These are phyloP conservation scores for Fraxinus sp. DNA, from an alignment of 305 asterid species.

Conservation along the genomic window DNA sequence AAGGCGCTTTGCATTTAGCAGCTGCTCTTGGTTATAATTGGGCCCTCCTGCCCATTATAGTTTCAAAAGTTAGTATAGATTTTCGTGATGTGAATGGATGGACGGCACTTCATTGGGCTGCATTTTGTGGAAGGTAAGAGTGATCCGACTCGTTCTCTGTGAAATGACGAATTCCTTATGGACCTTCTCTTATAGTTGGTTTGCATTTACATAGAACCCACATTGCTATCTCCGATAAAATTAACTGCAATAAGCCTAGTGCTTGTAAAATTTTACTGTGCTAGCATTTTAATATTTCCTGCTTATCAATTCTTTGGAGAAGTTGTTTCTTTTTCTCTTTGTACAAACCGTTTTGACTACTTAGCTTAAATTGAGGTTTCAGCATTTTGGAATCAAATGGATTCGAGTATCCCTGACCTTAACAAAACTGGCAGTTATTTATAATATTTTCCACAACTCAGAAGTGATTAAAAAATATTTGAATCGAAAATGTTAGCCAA, in stretches of 20 bases:
- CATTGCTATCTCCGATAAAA: slow-evolving; percentile 3
- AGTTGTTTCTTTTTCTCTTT: neutral
- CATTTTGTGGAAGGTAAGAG: slow-evolving; percentile 83
- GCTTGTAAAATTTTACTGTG: neutral
- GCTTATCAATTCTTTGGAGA: neutral
- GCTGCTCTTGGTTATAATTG: slow-evolving; percentile 94
- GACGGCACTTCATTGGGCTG: slow-evolving; percentile 99
- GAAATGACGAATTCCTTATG: neutral
- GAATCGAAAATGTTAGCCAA: neutral
- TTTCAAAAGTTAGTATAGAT: slow-evolving; percentile 70
- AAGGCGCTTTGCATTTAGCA: slow-evolving; percentile 86
- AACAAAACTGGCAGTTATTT: neutral
- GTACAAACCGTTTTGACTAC: neutral
- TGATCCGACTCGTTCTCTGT: slow-evolving; percentile 7
- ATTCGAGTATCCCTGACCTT: slow-evolving; percentile 12
- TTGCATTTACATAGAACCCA: slow-evolving; percentile 6
- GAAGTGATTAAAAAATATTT: neutral
- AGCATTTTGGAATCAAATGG: neutral
- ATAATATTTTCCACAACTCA: neutral
- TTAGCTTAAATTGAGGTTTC: slow-evolving; percentile 6
- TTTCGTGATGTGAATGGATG: slow-evolving; percentile 93
- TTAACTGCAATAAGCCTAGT: slow-evolving; percentile 18
- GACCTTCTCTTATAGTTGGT: neutral
- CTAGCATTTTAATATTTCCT: neutral
- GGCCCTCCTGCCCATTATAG: slow-evolving; percentile 68